Conservation (phyloP, 495 filamentous ascomycete genomes). For the Penicillium egyptiacum region DNA sequence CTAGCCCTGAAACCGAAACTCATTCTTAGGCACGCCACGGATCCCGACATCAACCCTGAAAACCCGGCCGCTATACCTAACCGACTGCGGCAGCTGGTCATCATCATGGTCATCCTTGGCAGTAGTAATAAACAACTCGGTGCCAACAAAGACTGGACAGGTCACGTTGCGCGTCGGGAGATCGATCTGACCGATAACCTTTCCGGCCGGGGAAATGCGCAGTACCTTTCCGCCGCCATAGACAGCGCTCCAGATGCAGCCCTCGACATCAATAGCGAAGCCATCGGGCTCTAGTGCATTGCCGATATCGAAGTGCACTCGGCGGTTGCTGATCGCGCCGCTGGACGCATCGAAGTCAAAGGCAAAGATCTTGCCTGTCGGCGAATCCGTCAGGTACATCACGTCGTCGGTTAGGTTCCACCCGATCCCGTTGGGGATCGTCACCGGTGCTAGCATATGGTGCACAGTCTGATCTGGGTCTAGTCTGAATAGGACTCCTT, state of each 20-base stretch:
- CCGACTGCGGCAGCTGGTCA: conserved; percentile 53
- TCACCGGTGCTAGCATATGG: conserved; percentile 60
- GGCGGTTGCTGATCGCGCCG: conserved; percentile 64
- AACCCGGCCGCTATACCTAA: conserved; percentile 61
- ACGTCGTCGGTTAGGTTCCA: conserved; percentile 70
- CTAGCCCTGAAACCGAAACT: conserved; percentile 44
- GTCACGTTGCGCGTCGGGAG: conserved; percentile 70
- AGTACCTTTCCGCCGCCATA: conserved; percentile 70
- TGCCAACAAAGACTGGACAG: conserved; percentile 71
- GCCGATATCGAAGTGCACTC: conserved; percentile 49
- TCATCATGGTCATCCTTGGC: conserved; percentile 60
- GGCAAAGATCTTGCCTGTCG: conserved; percentile 66
- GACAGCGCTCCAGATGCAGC: conserved; percentile 75
- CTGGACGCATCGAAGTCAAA: conserved; percentile 69
- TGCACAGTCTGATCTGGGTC: conserved; percentile 61
- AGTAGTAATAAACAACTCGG: conserved; percentile 72
- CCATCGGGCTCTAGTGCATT: conserved; percentile 66
- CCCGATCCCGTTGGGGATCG: conserved; percentile 85
- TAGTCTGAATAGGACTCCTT: conserved; percentile 63
- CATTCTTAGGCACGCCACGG: conserved; percentile 55
- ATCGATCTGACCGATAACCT: conserved; percentile 63
- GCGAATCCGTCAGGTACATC: conserved; percentile 83
- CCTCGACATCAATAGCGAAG: conserved; percentile 69
- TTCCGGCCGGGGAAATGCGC: conserved; percentile 62
- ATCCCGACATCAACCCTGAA: conserved; percentile 70